These are phyloP conservation scores for Jaenimonas drosophilae DNA, from an alignment of 208 protist species.

Conservation along the genomic window DNA sequence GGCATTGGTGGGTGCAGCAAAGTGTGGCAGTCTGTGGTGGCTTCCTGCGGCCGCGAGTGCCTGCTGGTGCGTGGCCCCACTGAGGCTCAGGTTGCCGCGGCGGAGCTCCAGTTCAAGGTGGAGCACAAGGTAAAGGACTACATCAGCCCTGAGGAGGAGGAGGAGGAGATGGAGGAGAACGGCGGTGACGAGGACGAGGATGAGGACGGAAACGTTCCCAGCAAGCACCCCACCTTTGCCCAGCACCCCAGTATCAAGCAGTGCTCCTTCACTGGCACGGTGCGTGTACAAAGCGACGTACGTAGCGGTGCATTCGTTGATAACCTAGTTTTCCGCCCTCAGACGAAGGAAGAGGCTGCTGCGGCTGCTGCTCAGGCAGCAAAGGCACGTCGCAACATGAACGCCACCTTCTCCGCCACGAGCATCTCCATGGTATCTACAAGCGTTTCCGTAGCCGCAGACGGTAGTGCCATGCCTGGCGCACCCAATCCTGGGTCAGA, in stretches of 20 bases:
- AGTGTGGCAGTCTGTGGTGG: constrained; percentile 25
- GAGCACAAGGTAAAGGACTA: constrained; percentile 2
- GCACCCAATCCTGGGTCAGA: constrained; percentile 2
- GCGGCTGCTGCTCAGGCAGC: neutral
- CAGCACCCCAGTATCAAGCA: constrained; percentile 50
- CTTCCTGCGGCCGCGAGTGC: constrained; percentile 45
- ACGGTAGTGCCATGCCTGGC: too few species aligned
- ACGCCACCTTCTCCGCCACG: constrained; percentile 3
- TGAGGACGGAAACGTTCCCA: constrained; percentile 4
- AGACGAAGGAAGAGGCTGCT: constrained; percentile 1
- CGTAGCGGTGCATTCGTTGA: constrained; percentile 45
- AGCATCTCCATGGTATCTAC: too few species aligned
- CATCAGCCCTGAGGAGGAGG: neutral
- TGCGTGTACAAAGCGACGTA: constrained; percentile 62
- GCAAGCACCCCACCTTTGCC: constrained; percentile 14
- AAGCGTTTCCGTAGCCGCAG: too few species aligned
- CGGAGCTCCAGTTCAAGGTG: constrained; percentile 6
- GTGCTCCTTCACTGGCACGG: constrained; percentile 42
- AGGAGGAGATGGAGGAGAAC: constrained; percentile 7
- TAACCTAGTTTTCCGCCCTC: constrained; percentile 58
- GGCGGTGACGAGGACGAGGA: constrained; percentile 25
- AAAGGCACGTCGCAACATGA: constrained; percentile 3
- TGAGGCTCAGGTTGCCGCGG: constrained; percentile 16
- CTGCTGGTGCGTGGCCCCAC: constrained; percentile 48
- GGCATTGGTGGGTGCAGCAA: constrained; percentile 28